Percentiles rank a stretch among this genome's conserved stretches.
phyloP scores from a whole-genome alignment of 352 stramenopile genomes.

The Phytophthora melonis region DNA sequence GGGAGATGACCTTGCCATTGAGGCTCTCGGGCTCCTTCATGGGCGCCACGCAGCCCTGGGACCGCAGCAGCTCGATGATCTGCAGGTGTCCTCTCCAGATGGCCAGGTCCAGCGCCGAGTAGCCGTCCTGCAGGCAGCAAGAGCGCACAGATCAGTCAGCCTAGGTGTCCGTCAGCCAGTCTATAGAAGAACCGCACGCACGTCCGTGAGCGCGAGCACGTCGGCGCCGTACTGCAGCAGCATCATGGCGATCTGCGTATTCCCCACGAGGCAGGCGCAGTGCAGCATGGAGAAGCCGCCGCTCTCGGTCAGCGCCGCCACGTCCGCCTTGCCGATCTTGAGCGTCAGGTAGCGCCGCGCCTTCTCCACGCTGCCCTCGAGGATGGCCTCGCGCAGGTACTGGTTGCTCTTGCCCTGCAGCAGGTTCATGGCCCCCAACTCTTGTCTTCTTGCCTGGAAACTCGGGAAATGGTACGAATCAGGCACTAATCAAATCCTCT shows the following conservation, averaged over 20 bases:
- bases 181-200: background rate
- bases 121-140: constrained; percentile 64
- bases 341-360: constrained; percentile 82
- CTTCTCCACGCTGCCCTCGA: constrained; percentile 86
- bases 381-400: constrained; percentile 84
- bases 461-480: background rate
- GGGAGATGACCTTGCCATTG: constrained; percentile 78
- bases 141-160: background rate
- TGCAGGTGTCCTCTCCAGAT: constrained; percentile 87
- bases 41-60: constrained; percentile 78
- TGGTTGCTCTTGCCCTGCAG: constrained; percentile 90
- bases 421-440: constrained; percentile 64
- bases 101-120: constrained; percentile 81
- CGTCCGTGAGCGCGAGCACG: constrained; percentile 77
- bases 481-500: no score
- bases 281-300: constrained; percentile 88
- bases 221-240: constrained; percentile 82
- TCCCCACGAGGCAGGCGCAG: constrained; percentile 75
- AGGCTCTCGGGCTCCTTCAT: constrained; percentile 90
- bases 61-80: constrained; percentile 85
- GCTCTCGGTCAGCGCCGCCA: constrained; percentile 79
- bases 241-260: constrained; percentile 91
- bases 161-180: no score
- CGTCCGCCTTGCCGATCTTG: constrained; percentile 87
- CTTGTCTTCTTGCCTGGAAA: background rate